These are phyloP conservation scores for Xylariaceae sp. DNA, from an alignment of 2,329 filamentous ascomycete species.

Conservation along the genomic window DNA sequence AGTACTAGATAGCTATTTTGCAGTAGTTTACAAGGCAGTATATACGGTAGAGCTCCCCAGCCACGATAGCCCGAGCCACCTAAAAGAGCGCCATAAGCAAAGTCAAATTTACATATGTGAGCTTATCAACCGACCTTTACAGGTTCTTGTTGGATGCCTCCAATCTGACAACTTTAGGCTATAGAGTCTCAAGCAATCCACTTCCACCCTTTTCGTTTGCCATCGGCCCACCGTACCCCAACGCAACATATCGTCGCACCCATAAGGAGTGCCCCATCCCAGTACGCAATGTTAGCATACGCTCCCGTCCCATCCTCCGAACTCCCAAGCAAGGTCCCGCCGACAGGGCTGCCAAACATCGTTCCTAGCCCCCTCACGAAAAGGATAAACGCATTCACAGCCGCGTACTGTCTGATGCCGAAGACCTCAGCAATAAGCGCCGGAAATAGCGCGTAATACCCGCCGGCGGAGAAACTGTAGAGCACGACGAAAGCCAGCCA, in stretches of 20 bases:
- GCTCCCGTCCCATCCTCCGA: slow-evolving; percentile 39
- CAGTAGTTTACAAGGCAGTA: too few species aligned
- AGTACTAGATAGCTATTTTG: too few species aligned
- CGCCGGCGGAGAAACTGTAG: slow-evolving; percentile 51
- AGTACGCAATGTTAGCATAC: slow-evolving; percentile 48
- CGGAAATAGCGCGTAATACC: slow-evolving; percentile 53
- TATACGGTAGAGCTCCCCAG: too few species aligned
- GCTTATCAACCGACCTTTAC: too few species aligned
- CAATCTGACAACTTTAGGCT: too few species aligned
- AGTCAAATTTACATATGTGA: too few species aligned
- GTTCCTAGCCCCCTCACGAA: slow-evolving; percentile 51
- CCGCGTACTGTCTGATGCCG: slow-evolving; percentile 53
- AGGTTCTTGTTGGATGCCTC: too few species aligned
- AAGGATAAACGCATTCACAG: slow-evolving; percentile 54
- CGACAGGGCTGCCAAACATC: slow-evolving; percentile 52
- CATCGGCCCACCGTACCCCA: slow-evolving; percentile 50
- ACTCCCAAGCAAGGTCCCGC: slow-evolving; percentile 47
- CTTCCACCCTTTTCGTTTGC: slow-evolving; percentile 46
- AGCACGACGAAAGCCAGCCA: slow-evolving; percentile 51
- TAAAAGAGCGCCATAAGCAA: too few species aligned
- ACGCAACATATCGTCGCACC: slow-evolving; percentile 47
- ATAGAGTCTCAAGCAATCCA: slow-evolving; percentile 45
- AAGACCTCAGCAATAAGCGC: slow-evolving; percentile 55
- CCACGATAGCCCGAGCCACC: too few species aligned
- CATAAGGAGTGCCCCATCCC: slow-evolving; percentile 49